A percentile compares a stretch with the other conserved stretches of the same genome.
Conservation (phyloP, 2,329 filamentous ascomycete genomes). For the Fusarium citri region DNA sequence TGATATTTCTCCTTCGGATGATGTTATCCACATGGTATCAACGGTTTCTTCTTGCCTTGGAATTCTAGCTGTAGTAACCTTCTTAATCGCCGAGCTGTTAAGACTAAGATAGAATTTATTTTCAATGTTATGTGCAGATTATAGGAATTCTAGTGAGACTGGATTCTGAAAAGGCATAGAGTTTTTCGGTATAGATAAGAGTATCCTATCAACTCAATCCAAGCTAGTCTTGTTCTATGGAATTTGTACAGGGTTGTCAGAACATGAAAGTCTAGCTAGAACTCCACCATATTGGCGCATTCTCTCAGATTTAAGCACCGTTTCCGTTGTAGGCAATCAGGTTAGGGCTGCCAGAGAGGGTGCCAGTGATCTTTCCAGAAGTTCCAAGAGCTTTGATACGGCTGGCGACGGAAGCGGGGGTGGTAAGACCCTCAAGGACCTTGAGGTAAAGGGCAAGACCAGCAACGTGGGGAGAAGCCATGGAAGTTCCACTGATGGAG, state of each 20-base stretch:
- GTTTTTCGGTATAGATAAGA: not conserved
- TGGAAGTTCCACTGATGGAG: not conserved
- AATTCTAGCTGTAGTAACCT: too few species aligned
- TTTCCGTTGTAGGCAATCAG: not conserved
- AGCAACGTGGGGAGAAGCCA: not conserved
- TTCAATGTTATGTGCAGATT: too few species aligned
- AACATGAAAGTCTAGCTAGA: not conserved
- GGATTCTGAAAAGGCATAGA: not conserved
- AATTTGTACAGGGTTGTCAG: not conserved
- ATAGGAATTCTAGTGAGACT: too few species aligned
- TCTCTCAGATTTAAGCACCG: not conserved
- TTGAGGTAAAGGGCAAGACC: not conserved
- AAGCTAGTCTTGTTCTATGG: not conserved
- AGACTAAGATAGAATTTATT: too few species aligned
- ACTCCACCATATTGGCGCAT: too few species aligned
- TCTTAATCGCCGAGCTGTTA: too few species aligned
- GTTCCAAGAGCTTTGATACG: not conserved
- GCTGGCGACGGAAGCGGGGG: not conserved
- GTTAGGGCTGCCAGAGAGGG: not conserved
- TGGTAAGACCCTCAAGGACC: not conserved
- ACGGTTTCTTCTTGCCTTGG: too few species aligned
- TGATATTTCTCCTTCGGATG: too few species aligned
- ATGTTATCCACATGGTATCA: too few species aligned
- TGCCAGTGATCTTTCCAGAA: not conserved
- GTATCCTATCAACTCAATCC: not conserved